These are phyloP conservation scores for Knoxia roxburghii DNA, from an alignment of 257 asterid genomes.

Conservation along the genomic window DNA sequence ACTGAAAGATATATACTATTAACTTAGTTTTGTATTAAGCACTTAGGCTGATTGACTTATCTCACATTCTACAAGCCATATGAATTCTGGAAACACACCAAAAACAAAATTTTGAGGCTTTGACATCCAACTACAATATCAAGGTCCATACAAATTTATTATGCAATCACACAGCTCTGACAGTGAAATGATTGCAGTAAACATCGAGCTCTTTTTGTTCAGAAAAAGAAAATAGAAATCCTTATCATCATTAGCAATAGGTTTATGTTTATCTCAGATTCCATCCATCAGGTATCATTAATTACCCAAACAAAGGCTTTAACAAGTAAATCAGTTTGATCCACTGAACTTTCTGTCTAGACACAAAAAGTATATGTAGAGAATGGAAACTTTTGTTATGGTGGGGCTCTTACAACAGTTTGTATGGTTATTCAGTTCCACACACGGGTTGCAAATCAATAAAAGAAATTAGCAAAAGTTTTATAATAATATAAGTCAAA, in stretches of 20 bases:
- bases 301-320: neutral
- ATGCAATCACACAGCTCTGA: too few species aligned
- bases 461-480: neutral
- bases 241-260: neutral
- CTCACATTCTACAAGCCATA: neutral
- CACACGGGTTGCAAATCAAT: neutral
- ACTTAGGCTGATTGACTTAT: neutral
- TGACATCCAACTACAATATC: neutral
- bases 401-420: too few species aligned
- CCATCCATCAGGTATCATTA: neutral
- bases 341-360: neutral
- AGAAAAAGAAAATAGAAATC: too few species aligned
- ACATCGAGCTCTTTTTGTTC: too few species aligned
- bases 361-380: neutral
- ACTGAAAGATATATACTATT: too few species aligned
- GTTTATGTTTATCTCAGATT: neutral
- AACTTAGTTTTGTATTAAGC: neutral
- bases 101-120: neutral
- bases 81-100: neutral
- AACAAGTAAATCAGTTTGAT: neutral
- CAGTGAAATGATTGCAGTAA: neutral
- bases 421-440: neutral
- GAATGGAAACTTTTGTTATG: neutral
- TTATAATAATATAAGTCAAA: too few species aligned
- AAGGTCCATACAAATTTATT: neutral